These are phyloP conservation scores for Hebeloma cylindrosporum DNA, from an alignment of 768 basidiomycete genomes.

Conservation along the genomic window DNA sequence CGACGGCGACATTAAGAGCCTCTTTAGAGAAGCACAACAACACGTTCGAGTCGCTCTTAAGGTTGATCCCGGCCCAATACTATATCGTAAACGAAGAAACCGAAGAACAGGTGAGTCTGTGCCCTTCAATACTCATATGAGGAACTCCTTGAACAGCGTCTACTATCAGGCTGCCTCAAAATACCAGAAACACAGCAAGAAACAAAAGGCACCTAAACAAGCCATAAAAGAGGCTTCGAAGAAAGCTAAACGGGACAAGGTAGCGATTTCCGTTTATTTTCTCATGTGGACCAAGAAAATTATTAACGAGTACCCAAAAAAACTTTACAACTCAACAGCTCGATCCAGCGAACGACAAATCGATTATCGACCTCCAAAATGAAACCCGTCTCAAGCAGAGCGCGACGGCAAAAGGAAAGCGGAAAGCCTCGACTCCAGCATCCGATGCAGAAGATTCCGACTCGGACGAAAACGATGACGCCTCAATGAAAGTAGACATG, in stretches of 20 bases:
- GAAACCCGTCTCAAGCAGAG: slow-evolving; percentile 39
- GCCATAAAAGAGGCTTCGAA: slow-evolving; percentile 86
- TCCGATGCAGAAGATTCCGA: slow-evolving; percentile 36
- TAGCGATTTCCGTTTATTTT: slow-evolving; percentile 27
- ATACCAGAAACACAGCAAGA: slow-evolving; percentile 88
- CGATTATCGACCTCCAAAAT: slow-evolving; percentile 67
- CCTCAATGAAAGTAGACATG: slow-evolving; percentile 41
- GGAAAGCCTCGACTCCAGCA: slow-evolving; percentile 36
- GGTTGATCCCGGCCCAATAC: slow-evolving; percentile 86
- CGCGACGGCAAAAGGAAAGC: slow-evolving; percentile 42
- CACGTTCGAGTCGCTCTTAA: slow-evolving; percentile 79
- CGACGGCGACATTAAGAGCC: slow-evolving; percentile 45
- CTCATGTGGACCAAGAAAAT: slow-evolving; percentile 5
- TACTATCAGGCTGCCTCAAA: slow-evolving; percentile 53
- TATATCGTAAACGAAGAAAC: slow-evolving; percentile 72
- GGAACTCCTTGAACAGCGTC: background rate
- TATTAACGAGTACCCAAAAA: slow-evolving; percentile 9
- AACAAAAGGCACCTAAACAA: slow-evolving; percentile 79
- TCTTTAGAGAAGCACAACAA: slow-evolving; percentile 85
- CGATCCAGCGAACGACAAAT: slow-evolving; percentile 88
- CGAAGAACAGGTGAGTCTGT: slow-evolving; percentile 59
- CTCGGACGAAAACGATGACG: slow-evolving; percentile 33
- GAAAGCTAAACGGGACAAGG: slow-evolving; percentile 88
- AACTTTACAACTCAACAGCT: slow-evolving; percentile 54
- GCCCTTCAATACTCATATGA: background rate